Percentiles rank a stretch among this genome's conserved stretches.
Evolutionary conservation across 352 stramenopile species (phyloP).

Genomic region (Paralagenidium karlingii): DNA sequence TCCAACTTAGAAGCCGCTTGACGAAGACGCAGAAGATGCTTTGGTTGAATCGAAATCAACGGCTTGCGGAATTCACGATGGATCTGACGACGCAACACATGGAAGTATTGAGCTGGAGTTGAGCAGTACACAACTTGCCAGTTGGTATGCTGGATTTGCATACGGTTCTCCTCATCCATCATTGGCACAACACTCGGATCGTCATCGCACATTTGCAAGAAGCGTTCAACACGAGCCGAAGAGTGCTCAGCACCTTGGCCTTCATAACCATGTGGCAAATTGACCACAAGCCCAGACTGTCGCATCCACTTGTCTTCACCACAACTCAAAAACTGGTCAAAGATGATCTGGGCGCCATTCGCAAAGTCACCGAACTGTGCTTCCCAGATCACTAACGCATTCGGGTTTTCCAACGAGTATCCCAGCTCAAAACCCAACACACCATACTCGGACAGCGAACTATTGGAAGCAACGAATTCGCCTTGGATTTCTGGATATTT

Average conservation of each 20-base stretch:
- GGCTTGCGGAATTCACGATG: conserved; percentile 97
- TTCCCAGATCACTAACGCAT: conserved; percentile 90
- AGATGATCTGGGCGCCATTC: conserved; percentile 95
- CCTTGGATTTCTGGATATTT: conserved; percentile 73
- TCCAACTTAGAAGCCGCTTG: conserved; percentile 83
- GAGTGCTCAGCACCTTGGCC: conserved; percentile 94
- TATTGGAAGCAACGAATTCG: conserved; percentile 89
- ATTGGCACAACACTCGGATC: conserved; percentile 89
- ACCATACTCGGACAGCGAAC: conserved; percentile 91
- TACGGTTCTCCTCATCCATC: conserved; percentile 88
- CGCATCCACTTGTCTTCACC: conserved; percentile 96
- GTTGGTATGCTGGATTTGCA: conserved; percentile 96
- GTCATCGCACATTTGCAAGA: conserved; percentile 91
- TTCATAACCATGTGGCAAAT: conserved; percentile 95
- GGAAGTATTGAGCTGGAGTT: conserved; percentile 89
- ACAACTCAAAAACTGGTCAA: conserved; percentile 95
- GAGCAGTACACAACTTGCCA: conserved; percentile 96
- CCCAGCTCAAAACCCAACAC: conserved; percentile 94
- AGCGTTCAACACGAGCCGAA: conserved; percentile 91
- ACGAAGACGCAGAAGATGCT: conserved; percentile 91
- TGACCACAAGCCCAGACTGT: conserved; percentile 89
- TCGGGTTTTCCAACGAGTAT: conserved; percentile 92
- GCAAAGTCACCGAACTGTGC: conserved; percentile 97
- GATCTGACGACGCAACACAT: conserved; percentile 85
- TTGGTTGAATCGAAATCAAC: conserved; percentile 92